Base-by-base conservation (phyloP, 208 protist genomes). In the Wallacemonas sp. region DNA sequence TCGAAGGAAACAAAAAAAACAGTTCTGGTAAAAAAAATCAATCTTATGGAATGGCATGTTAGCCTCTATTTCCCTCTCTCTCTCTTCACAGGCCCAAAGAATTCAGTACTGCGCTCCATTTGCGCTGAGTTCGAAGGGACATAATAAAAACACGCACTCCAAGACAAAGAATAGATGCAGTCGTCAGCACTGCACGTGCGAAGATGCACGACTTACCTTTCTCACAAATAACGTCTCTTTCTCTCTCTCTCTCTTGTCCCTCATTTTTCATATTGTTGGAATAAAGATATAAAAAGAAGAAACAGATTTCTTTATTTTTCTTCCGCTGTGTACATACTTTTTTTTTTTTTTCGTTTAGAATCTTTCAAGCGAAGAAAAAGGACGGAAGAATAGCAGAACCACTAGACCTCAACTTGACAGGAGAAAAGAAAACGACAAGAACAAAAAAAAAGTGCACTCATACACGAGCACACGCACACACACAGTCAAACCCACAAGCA, bases 1-100 rank as follows among this genome's bases (percentile, higher is more conserved):
- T n/a, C n/a, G n/a, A n/a, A n/a, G n/a, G n/a, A n/a, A n/a, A n/a
- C 27, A 55, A 51, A 24, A 69, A 69, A 68, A 67, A 65, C 2
- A 60, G 47, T n/a, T n/a, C n/a, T n/a, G n/a, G n/a, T n/a, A 22
- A 64, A 28, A 68, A 53, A 60, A 36, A 64, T 68, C 42, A 21
- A 49, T 49, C 42, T 49, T 21, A n/a, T n/a, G n/a, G n/a, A n/a
- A n/a, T n/a, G n/a, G n/a, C 36, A 41, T 41, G 36, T 14, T 41
- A 17, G 6, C 36, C 14, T 41, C 14, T 41, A 17, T 41, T 6
- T 6, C 36, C 6, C 36, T 41, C 9, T 41, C 36, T 14, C 36
- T 41, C 36, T 41, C 14, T 41, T 41, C 9, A 41, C 36, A 14
- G 36, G 14, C 36, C 14, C 36, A 14, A 41, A 41, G 9, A 6